A percentile compares a stretch with the other conserved stretches of the same genome.
phyloP scores from a whole-genome alignment of 306 rosid species.

The Malus sylvestris region DNA sequence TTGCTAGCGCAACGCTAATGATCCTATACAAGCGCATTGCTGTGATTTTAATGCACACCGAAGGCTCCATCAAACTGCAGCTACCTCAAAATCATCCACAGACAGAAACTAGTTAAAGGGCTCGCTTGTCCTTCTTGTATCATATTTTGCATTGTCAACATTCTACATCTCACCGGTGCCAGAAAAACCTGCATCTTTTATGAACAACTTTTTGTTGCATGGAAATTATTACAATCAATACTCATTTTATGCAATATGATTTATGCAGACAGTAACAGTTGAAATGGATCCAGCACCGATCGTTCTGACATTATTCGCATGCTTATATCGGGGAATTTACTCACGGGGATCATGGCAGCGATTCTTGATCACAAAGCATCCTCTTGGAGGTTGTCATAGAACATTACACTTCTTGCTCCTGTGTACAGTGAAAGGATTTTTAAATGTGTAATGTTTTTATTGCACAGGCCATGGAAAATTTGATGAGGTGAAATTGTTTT shows the following conservation, averaged over 20 bases:
- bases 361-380: conserved; percentile 21
- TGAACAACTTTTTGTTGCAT: neutral
- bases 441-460: neutral
- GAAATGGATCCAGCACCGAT: conserved; percentile 21
- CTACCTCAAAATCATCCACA: neutral
- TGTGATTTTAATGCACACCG: neutral
- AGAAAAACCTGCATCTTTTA: neutral
- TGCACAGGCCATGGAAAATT: neutral
- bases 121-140: conserved; percentile 5
- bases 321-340: conserved; percentile 17
- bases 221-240: neutral
- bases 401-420: conserved; percentile 21
- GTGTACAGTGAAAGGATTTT: neutral
- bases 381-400: conserved; percentile 20
- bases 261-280: conserved; percentile 11
- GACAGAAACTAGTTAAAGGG: conserved; percentile 14
- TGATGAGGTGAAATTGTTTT: neutral
- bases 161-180: conserved; percentile 15
- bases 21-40: conserved; percentile 18
- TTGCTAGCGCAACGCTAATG: conserved; percentile 15
- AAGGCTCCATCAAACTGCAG: neutral
- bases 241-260: neutral
- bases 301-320: conserved; percentile 6
- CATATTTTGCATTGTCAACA: neutral
- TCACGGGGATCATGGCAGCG: conserved; percentile 11